Evolutionary conservation across 169 alveolate genomes (phyloP).

Genomic region (Cryptosporidium muris): DNA sequence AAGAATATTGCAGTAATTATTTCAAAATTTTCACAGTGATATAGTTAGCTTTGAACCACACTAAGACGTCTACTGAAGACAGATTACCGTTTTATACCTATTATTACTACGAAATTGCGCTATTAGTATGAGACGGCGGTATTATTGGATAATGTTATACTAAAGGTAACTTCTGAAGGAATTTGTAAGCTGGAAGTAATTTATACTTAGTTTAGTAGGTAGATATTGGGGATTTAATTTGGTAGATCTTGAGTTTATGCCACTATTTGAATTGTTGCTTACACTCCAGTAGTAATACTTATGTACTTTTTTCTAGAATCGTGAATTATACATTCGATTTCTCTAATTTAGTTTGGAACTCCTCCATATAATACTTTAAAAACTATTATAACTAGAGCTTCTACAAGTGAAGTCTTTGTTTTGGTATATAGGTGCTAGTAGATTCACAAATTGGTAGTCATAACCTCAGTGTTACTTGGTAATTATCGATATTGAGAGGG

Average conservation of each 20-base stretch:
- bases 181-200: too few species aligned
- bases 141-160: background rate
- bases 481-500: too few species aligned
- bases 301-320: background rate
- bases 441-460: too few species aligned
- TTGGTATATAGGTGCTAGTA: too few species aligned
- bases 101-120: background rate
- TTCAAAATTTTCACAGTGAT: background rate
- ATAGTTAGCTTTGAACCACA: background rate
- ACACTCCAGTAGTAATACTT: slow-evolving; percentile 1
- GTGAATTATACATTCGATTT: too few species aligned
- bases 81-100: background rate
- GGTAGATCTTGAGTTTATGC: background rate
- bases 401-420: too few species aligned
- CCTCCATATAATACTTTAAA: too few species aligned
- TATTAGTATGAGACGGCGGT: slow-evolving; percentile 64
- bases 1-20: slow-evolving; percentile 7
- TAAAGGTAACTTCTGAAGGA: background rate
- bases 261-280: background rate
- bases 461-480: too few species aligned
- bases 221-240: background rate
- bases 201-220: too few species aligned
- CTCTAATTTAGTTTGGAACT: too few species aligned
- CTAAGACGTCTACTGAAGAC: slow-evolving; percentile 46
- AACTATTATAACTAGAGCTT: too few species aligned